Evolutionary conservation across 768 basidiomycete species (phyloP).

Genomic region (Calocybe indica): DNA sequence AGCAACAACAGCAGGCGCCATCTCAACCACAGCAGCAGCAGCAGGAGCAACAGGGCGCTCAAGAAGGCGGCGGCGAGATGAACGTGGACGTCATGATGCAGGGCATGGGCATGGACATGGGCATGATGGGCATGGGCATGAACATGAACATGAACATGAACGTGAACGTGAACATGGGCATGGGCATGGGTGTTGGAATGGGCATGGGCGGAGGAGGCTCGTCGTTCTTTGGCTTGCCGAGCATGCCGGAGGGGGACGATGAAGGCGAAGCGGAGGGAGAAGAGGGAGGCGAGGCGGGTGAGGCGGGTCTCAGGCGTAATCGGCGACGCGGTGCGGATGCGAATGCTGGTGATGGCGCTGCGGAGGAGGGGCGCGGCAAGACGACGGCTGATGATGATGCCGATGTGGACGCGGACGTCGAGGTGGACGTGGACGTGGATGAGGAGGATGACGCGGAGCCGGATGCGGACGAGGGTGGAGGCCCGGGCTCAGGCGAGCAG

Average conservation of each 20-base stretch:
- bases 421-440: slow-evolving; percentile 15
- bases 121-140: slow-evolving; percentile 1
- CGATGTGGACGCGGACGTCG: slow-evolving; percentile 5
- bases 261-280: slow-evolving; percentile 1
- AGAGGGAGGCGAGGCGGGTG: neutral
- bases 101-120: neutral
- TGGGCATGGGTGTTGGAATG: slow-evolving; percentile 3
- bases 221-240: slow-evolving; percentile 19
- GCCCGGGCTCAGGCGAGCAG: neutral
- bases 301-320: neutral
- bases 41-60: neutral
- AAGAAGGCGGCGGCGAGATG: neutral
- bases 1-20: neutral
- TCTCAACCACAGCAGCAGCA: neutral
- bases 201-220: neutral
- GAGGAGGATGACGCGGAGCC: slow-evolving; percentile 9
- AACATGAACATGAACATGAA: slow-evolving; percentile 3
- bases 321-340: too few relatives aligned
- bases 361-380: slow-evolving; percentile 3
- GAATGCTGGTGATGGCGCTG: too few relatives aligned
- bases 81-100: neutral
- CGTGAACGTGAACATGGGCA: slow-evolving; percentile 7
- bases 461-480: neutral
- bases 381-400: slow-evolving; percentile 1
- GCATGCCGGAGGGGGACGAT: slow-evolving; percentile 21